A percentile compares a stretch with the other conserved stretches of the same genome.
Conservation (phyloP, 331 rosid species). For the Pyracantha coccinea region DNA sequence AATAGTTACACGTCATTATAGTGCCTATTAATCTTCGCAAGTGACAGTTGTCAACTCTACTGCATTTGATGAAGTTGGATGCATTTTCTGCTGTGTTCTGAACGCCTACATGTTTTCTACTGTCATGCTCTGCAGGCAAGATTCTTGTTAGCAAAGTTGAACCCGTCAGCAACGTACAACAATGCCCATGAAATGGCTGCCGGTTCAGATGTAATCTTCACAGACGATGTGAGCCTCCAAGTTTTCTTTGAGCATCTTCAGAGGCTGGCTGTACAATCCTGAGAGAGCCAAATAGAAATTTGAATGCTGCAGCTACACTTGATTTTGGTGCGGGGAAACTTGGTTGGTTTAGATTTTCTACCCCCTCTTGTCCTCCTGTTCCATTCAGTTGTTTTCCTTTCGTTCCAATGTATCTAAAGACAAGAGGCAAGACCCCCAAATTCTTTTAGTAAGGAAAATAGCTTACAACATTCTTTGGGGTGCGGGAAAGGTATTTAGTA, state of each 20-base stretch:
- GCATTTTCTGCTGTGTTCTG: background rate
- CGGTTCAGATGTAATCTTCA: constrained; percentile 96
- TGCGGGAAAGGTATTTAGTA: constrained; percentile 19
- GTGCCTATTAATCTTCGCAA: background rate
- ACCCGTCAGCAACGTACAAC: constrained; percentile 94
- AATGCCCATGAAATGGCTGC: constrained; percentile 83
- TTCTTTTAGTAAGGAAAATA: constrained; percentile 31
- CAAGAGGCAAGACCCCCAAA: constrained; percentile 25
- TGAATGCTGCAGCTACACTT: constrained; percentile 25
- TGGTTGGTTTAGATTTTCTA: constrained; percentile 1
- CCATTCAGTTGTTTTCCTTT: constrained; percentile 33
- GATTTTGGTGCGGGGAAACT: constrained; percentile 46
- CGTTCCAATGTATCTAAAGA: constrained; percentile 38
- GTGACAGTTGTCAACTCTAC: background rate
- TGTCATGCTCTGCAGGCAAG: constrained; percentile 66
- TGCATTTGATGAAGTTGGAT: background rate
- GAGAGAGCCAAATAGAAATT: constrained; percentile 39
- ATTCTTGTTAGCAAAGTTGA: constrained; percentile 89
- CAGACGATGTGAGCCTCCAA: constrained; percentile 97
- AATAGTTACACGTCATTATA: no score
- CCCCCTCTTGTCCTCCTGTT: constrained; percentile 27
- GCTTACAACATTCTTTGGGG: constrained; percentile 44
- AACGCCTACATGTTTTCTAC: background rate
- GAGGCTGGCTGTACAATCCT: constrained; percentile 97
- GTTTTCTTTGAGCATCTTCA: constrained; percentile 98